Evolutionary conservation across 2,329 filamentous ascomycete genomes (phyloP).

Genomic region (Lasiodiplodia citricola): DNA sequence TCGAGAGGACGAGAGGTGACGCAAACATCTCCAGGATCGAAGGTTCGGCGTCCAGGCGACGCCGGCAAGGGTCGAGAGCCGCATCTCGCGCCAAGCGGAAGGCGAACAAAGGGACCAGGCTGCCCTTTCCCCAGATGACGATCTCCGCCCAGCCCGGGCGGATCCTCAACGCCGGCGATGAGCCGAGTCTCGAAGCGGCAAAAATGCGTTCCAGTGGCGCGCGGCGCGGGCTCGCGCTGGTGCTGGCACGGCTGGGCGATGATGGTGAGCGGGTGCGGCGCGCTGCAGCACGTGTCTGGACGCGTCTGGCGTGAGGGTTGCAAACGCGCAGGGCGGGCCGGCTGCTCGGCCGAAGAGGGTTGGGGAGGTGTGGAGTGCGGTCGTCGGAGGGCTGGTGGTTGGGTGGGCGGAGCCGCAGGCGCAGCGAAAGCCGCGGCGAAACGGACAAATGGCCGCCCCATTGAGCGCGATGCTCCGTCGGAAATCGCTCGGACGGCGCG

Average conservation of each 20-base stretch:
- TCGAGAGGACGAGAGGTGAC: conserved; percentile 7
- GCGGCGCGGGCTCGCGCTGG: background rate
- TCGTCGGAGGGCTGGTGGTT: background rate
- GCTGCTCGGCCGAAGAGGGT: background rate
- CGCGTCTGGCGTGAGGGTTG: conserved; percentile 11
- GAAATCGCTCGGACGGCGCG: conserved; percentile 17
- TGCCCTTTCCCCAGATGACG: conserved; percentile 23
- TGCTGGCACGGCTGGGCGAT: background rate
- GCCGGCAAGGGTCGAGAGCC: conserved; percentile 19
- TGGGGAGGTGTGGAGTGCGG: conserved; percentile 19
- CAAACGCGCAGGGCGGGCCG: background rate
- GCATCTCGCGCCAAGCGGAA: conserved; percentile 21
- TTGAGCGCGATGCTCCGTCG: conserved; percentile 2
- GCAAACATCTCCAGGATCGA: conserved; percentile 2
- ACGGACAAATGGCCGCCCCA: conserved; percentile 22
- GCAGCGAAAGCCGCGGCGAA: conserved; percentile 24
- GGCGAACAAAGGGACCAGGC: conserved; percentile 16
- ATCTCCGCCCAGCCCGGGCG: conserved; percentile 6
- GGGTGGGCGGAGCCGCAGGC: conserved; percentile 11
- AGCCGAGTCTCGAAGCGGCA: conserved; percentile 11
- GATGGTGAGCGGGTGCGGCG: conserved; percentile 9
- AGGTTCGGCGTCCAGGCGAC: conserved; percentile 19
- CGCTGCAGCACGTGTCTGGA: conserved; percentile 14
- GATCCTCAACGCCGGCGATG: conserved; percentile 23
- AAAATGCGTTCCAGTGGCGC: conserved; percentile 5